Conservation (phyloP, 192 early-diverging fungal genomes). For the Paraglomus brasilianum region DNA sequence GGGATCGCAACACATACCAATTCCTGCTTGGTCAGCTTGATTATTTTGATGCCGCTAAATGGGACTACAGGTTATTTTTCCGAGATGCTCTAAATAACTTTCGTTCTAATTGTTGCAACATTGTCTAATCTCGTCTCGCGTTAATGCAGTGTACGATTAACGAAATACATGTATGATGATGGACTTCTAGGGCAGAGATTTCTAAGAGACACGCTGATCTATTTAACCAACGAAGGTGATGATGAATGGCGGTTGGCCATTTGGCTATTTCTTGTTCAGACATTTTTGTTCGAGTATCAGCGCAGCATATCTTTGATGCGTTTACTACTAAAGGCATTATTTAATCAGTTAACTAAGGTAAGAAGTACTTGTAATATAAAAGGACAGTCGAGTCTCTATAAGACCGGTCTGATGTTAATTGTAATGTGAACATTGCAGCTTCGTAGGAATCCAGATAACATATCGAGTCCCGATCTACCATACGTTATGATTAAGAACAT, state of each 20-base stretch:
- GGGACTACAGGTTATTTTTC: conserved; percentile 6
- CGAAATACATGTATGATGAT: conserved; percentile 59
- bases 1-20: not conserved
- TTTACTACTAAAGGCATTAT: conserved; percentile 51
- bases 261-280: conserved; percentile 47
- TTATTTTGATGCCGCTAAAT: conserved; percentile 14
- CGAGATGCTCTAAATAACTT: not conserved
- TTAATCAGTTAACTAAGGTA: conserved; percentile 51
- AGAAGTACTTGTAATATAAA: not conserved
- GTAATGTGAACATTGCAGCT: too few species aligned
- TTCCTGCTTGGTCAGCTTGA: not conserved
- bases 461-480: too few species aligned
- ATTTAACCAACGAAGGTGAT: conserved; percentile 37
- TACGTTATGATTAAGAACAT: too few species aligned
- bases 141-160: conserved; percentile 49
- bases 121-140: conserved; percentile 11
- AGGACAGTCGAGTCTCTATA: not conserved
- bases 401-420: too few species aligned
- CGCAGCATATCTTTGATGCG: conserved; percentile 53
- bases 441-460: too few species aligned
- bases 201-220: conserved; percentile 47
- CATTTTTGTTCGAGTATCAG: conserved; percentile 53
- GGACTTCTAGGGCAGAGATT: conserved; percentile 53
- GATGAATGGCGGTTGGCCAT: conserved; percentile 43
- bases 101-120: not conserved